Base-by-base conservation (phyloP, 2,329 filamentous ascomycete genomes). In the Calonectria multiphialidica region DNA sequence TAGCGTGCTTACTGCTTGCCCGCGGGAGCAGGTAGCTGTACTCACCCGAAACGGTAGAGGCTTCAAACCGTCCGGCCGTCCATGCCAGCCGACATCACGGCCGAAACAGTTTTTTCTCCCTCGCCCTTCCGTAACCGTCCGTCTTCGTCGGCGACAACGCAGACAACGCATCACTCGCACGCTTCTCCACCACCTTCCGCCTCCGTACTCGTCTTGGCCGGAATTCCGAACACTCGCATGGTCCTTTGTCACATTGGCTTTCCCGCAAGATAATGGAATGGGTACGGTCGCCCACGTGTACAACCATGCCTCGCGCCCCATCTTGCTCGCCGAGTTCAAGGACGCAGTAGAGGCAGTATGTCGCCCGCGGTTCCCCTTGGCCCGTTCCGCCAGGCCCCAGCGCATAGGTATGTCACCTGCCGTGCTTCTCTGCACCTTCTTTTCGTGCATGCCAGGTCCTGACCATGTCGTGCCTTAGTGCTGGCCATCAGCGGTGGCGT, bases 401-500 rank as follows among this genome's bases (percentile, higher is more conserved):
- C 81, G 80, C 9, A 83, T 90, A 76, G 87, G 87, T 88, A 80
- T 69, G 84, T 80, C 55, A 61, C 33, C 53, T 66, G 30, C 33
- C 25, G 25, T 18, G 55, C 45, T 47, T 25, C 57, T 35, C 21
- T 25, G 12, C 18, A 40, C n/a, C 42, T 35, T 53, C 55, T 28
- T 35, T 33, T 18, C 8, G 5, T 30, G 15, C n/a, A 13, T 62
- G 42, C 30, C 13, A 37, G 47, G 59, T 15, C 10, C 42, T 67
- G 42, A 65, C 57, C 64, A 49, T 57, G 37, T 9, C 44, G 25
- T 7, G 10, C 55, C 49, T 47, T 40, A 94, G 93, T 89, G 66
- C 86, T 98, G 71, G 97, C 96, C 18, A 87, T 98, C 73, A 98
- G 96, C 80, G 97, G 97, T 28, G 97, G 97, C 9, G 94, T 97